Evolutionary conservation across 805 yeast species (phyloP).

Genomic region (Pichia nanzhaoensis): DNA sequence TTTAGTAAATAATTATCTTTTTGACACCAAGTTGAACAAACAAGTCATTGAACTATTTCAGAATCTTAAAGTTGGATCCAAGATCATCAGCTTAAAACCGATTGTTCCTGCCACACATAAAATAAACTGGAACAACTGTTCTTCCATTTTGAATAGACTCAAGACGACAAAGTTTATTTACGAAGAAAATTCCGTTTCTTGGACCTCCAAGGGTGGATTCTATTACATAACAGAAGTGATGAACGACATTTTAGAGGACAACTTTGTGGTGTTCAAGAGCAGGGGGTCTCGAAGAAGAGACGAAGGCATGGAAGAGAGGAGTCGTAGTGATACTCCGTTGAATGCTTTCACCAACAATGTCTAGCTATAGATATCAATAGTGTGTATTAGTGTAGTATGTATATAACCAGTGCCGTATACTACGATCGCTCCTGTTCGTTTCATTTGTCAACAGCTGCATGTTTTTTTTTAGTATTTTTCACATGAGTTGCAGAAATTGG

Average conservation of each 20-base stretch:
- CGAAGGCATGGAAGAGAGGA: conserved; percentile 14
- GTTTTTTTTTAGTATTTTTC: background rate
- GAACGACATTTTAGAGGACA: conserved; percentile 29
- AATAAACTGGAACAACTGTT: conserved; percentile 47
- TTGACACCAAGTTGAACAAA: conserved; percentile 66
- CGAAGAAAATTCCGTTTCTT: conserved; percentile 69
- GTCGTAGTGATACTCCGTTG: conserved; percentile 23
- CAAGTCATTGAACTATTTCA: conserved; percentile 57
- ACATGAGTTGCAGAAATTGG: background rate
- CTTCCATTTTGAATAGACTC: conserved; percentile 56
- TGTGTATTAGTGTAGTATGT: too few species aligned
- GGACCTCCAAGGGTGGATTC: conserved; percentile 82
- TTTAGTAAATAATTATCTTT: conserved; percentile 76
- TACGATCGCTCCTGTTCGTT: too few species aligned
- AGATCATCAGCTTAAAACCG: conserved; percentile 71
- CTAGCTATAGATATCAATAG: conserved; percentile 2
- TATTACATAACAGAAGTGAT: conserved; percentile 70
- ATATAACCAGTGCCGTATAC: too few species aligned
- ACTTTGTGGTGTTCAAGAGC: conserved; percentile 26
- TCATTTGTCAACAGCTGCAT: too few species aligned
- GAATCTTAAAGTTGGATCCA: conserved; percentile 65
- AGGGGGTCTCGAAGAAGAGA: conserved; percentile 20
- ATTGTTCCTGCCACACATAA: conserved; percentile 72
- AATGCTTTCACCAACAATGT: conserved; percentile 31
- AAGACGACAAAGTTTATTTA: conserved; percentile 58